These are phyloP conservation scores for Polyporus arcularius DNA, from an alignment of 768 basidiomycete species.

Conservation along the genomic window DNA sequence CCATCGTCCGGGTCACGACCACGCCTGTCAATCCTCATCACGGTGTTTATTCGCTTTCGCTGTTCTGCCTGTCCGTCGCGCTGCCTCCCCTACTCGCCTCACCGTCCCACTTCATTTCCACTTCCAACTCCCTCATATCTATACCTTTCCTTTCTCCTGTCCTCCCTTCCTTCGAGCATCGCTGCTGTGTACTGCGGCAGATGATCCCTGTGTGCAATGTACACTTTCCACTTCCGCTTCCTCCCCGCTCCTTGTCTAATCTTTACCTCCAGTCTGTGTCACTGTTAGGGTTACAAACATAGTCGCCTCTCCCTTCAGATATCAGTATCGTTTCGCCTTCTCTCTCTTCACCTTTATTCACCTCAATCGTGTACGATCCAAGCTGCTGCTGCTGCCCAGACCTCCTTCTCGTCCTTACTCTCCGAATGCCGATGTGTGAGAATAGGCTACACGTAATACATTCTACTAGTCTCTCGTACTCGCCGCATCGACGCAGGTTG, in stretches of 20 bases:
- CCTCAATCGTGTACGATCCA: neutral
- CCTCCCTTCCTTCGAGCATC: neutral
- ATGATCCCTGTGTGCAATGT: neutral
- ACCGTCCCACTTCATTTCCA: neutral
- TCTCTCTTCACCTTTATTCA: slow-evolving; percentile 17
- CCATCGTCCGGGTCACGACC: neutral
- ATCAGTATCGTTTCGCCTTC: neutral
- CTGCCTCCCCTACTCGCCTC: neutral
- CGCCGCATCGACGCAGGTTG: neutral
- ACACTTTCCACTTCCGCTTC: too few species aligned
- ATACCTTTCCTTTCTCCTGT: neutral
- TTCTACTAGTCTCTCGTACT: neutral
- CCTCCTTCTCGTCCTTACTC: slow-evolving; percentile 13
- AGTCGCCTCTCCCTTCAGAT: slow-evolving; percentile 7
- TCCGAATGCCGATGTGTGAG: slow-evolving; percentile 25
- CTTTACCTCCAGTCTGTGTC: too few species aligned
- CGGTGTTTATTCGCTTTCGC: neutral
- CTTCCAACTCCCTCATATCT: neutral
- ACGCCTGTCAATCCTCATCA: neutral
- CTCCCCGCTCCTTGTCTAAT: too few species aligned
- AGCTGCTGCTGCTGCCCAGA: slow-evolving; percentile 11
- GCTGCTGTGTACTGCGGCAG: neutral
- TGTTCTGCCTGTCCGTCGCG: neutral
- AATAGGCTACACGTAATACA: slow-evolving; percentile 24
- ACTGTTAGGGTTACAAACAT: neutral